Conservation (phyloP, 108 stramenopile species). For the Schizochytrium sp. region DNA sequence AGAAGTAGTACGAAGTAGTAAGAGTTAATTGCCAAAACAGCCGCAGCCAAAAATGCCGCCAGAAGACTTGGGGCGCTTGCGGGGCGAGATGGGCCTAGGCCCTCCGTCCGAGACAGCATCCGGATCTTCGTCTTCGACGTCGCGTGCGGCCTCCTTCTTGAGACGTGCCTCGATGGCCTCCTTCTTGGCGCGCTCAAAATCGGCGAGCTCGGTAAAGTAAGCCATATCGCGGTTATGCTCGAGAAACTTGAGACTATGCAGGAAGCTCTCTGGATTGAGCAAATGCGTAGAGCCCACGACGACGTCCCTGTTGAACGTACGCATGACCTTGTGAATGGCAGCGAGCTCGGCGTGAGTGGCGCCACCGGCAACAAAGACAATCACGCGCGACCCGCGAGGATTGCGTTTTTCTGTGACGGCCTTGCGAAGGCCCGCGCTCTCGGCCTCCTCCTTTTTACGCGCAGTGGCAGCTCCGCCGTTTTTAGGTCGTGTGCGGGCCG, state of each 20-base stretch:
- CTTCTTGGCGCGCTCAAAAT: neutral
- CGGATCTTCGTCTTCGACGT: neutral
- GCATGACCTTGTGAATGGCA: neutral
- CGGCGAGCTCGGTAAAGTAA: neutral
- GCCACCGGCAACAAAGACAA: neutral
- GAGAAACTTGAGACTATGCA: neutral
- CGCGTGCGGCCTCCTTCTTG: neutral
- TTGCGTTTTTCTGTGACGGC: neutral
- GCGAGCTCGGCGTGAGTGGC: neutral
- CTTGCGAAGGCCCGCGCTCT: neutral
- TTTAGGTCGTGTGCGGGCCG: neutral
- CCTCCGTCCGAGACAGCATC: neutral
- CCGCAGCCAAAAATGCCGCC: neutral
- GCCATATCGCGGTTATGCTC: neutral
- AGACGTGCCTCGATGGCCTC: neutral
- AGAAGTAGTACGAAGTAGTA: too few relatives aligned
- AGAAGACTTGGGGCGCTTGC: neutral
- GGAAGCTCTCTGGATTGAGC: neutral
- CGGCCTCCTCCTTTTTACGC: neutral
- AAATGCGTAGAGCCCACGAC: neutral
- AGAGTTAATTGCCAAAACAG: neutral
- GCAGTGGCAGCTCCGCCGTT: neutral
- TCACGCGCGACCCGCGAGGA: neutral
- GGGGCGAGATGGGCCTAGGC: neutral
- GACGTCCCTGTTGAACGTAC: neutral